Base-by-base conservation (phyloP, 257 asterid species). In the Petunia axillaris region DNA sequence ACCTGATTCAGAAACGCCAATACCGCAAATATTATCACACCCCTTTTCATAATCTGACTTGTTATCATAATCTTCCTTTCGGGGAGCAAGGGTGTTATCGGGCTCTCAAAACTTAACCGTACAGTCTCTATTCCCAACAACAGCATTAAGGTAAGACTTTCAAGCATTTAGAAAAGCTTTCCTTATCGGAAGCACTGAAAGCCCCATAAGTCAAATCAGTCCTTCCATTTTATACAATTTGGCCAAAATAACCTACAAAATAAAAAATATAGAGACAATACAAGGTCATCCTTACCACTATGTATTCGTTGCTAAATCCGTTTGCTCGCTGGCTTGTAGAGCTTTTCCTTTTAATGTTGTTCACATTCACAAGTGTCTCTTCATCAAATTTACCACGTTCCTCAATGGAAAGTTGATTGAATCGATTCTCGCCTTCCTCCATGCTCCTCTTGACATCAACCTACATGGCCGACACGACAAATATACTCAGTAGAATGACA, bases 331-430 rank as follows among this genome's bases (percentile, higher is more conserved):
- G 90, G 83, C 81, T 66, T 4, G 83, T 83, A 25, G 96, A 79
- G 85, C 93, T 90, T 83, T 90, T 89, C 86, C 87, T 93, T 85
- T 88, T 95, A 55, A 95, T 91, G 88, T 82, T 94, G 89, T 93
- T 92, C 80, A 93, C 93, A 66, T 95, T 95, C 66, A 95, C 96
- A 40, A 95, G 95, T 43, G 99, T 93, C 89, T 95, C 98, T 90
- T 95, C 99, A 16, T 93, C 99, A 89, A 95, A 95, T 87, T 95
- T 93, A 8, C 97, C 97, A 64, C 98, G 98, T 81, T 95, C 99
- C 87, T 95, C 99, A 41, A 93, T 90, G 7, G 97, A 95, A 70
- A 95, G 92, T 80, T 90, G 88, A 83, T 95, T 93, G 79, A 93
- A 95, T 84, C 87, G 87, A 67, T 88, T 90, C 80, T 95, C 99